Conservation (phyloP, 768 basidiomycete species). For the Cytidiella melzeri region DNA sequence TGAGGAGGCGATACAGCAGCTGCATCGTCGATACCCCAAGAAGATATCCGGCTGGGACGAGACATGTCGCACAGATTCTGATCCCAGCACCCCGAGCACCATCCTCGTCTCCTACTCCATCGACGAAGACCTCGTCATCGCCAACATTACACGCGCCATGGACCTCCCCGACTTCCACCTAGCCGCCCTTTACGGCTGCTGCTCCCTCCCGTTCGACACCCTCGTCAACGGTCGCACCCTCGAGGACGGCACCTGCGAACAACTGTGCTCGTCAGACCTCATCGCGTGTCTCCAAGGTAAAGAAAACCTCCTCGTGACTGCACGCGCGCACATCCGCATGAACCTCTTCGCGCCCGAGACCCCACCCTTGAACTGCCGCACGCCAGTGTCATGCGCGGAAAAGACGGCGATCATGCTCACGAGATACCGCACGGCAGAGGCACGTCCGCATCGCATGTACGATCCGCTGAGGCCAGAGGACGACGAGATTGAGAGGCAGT, state of each 20-base stretch:
- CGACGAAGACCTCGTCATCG: slow-evolving; percentile 3
- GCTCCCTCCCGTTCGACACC: slow-evolving; percentile 5
- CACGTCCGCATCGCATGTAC: slow-evolving; percentile 4
- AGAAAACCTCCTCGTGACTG: slow-evolving; percentile 8
- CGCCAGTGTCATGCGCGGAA: neutral
- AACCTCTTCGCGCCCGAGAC: slow-evolving; percentile 4
- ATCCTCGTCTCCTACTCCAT: slow-evolving; percentile 9
- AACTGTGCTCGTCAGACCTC: slow-evolving; percentile 6
- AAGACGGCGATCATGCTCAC: neutral
- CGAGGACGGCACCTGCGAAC: slow-evolving; percentile 1
- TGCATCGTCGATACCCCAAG: slow-evolving; percentile 7
- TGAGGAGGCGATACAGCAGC: slow-evolving; percentile 8
- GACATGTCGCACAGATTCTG: slow-evolving; percentile 6
- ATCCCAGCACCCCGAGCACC: slow-evolving; percentile 3
- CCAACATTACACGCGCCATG: slow-evolving; percentile 6
- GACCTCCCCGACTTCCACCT: slow-evolving; percentile 8
- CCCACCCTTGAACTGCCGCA: neutral
- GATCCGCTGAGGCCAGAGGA: slow-evolving; percentile 7
- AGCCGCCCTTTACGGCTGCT: slow-evolving; percentile 11
- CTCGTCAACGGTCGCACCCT: slow-evolving; percentile 3
- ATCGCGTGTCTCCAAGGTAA: slow-evolving; percentile 7
- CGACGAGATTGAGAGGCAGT: neutral
- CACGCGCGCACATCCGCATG: slow-evolving; percentile 4
- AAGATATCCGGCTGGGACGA: slow-evolving; percentile 7
- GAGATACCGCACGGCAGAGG: slow-evolving; percentile 2